Conservation (phyloP, 192 early-diverging fungal genomes). For the Coemansia sp. region DNA sequence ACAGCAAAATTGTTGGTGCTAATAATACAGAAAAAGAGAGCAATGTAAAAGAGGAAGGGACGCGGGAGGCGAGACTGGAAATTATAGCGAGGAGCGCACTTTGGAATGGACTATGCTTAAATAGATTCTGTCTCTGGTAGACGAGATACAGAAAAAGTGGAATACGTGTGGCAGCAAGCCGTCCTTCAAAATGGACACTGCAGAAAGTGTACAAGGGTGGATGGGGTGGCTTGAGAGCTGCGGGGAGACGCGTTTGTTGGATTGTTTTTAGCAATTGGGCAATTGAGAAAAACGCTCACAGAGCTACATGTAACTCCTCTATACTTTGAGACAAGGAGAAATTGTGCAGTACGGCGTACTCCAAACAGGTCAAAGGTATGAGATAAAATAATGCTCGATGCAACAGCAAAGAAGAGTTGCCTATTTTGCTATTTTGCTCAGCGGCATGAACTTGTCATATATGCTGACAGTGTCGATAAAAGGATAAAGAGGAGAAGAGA, state of each 20-base stretch:
- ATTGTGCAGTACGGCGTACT: background rate
- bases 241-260: background rate
- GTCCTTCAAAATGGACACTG: background rate
- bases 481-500: background rate
- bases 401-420: background rate
- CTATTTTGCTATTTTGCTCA: background rate
- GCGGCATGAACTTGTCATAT: background rate
- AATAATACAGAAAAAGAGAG: background rate
- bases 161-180: conserved; percentile 1
- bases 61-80: background rate
- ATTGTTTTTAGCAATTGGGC: background rate
- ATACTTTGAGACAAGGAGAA: background rate
- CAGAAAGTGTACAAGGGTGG: background rate
- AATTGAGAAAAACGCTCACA: background rate
- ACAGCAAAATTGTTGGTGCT: background rate
- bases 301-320: background rate
- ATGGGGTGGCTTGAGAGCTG: conserved; percentile 4
- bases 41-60: background rate
- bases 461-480: background rate
- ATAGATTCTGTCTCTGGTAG: background rate
- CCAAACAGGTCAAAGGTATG: background rate
- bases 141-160: background rate
- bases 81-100: background rate
- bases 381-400: background rate
- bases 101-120: background rate